phyloP scores from a whole-genome alignment of 306 rosid species.

The Inga laurina region DNA sequence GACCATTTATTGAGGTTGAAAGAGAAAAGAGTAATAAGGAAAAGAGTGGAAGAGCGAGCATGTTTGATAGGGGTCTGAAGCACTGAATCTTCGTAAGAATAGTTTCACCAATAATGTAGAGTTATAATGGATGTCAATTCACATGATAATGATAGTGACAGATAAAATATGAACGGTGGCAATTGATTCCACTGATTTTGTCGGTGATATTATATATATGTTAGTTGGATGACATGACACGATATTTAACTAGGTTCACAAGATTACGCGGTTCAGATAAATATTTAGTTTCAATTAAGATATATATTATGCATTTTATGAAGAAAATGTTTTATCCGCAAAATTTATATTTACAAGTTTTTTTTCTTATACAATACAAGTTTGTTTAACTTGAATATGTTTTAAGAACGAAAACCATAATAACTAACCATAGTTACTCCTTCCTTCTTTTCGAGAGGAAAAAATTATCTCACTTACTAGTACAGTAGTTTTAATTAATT shows the following conservation, averaged over 20 bases:
- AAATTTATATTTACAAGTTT: too few relatives aligned
- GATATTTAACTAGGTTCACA: background rate
- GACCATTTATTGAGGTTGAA: background rate
- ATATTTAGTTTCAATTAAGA: too few relatives aligned
- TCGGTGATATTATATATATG: too few relatives aligned
- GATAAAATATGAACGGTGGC: background rate
- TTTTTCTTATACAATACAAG: too few relatives aligned
- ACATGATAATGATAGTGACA: background rate
- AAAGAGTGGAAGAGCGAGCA: background rate
- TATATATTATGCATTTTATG: too few relatives aligned
- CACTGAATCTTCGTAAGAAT: background rate
- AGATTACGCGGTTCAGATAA: too few relatives aligned
- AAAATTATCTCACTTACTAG: too few relatives aligned
- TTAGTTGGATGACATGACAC: background rate
- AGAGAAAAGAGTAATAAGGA: background rate
- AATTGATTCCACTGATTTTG: background rate
- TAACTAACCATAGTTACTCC: background rate
- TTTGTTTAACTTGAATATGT: too few relatives aligned
- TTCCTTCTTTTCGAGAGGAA: too few relatives aligned
- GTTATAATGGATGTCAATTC: background rate
- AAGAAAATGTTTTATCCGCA: too few relatives aligned
- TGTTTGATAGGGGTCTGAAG: background rate
- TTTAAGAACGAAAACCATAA: too few relatives aligned
- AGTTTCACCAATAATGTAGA: background rate
- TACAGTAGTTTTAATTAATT: too few relatives aligned